Evolutionary conservation across 164 flowering plant genomes (phyloP), one percentile per base, ranked within the genome.

Genomic region (Umbellularia californica): DNA sequence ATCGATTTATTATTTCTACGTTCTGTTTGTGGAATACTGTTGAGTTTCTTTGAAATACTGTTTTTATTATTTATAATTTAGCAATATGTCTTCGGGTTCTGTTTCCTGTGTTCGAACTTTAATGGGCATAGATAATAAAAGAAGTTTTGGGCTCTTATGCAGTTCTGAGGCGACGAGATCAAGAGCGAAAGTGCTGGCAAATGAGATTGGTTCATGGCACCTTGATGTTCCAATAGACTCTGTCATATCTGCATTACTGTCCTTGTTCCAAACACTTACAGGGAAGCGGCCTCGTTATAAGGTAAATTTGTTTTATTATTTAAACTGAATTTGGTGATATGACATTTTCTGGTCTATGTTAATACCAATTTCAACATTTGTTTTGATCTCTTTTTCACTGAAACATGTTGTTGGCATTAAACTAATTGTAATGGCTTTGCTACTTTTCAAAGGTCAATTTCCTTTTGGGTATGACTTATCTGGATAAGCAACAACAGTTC

Each of bases 191-290:
- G 76, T 82, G 28, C 83, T 95, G 58, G 91, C 98, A 62, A 90
- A 89, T 73, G 99, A 95, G 85, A 88, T 95, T 82, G 99, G 99
- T 25, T 83, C 99, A 70, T 92, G 98, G 97, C 99, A 93, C 86
- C 95, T 93, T 78, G 89, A 90, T 82, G 85, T 95, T 79, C 78
- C 74, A 78, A 95, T 95, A 75, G 99, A 95, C 79, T 80, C 78
- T 70, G 93, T 95, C 75, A 83, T 93, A 69, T 93, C 97, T 71
- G 81, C 98, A 50, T 77, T 95, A 58, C 83, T 95, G 33, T 82
- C 97, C 74, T 82, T 93, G 79, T 92, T 95, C 78, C 88, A 95
- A 78, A 85, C 86, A 58, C 88, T 95, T 65, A 93, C 98, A 1
- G 99, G 98, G 82, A 95, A 90, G 82, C 84, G 91, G 35, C 99